These are phyloP conservation scores for Proliferodiscus dingleyae DNA, from an alignment of 2,329 filamentous ascomycete genomes.

Conservation along the genomic window DNA sequence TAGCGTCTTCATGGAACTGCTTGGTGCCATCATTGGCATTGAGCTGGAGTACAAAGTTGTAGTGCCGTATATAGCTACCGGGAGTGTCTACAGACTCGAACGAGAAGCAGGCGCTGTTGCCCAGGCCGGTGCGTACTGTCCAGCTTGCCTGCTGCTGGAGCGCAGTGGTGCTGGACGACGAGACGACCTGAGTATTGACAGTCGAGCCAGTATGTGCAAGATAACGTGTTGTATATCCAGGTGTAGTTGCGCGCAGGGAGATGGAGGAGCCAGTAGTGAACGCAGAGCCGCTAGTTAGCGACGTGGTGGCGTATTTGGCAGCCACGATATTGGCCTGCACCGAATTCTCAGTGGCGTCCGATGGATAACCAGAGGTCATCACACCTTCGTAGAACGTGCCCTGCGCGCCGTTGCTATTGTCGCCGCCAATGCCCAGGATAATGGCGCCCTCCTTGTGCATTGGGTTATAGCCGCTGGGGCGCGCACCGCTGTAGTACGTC, in stretches of 20 bases:
- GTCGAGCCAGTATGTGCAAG: constrained; percentile 47
- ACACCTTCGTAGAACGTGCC: constrained; percentile 63
- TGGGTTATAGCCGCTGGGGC: constrained; percentile 51
- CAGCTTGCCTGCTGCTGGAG: constrained; percentile 50
- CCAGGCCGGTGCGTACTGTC: constrained; percentile 50
- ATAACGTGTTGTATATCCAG: constrained; percentile 50
- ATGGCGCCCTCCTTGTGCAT: constrained; percentile 64
- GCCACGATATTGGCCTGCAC: constrained; percentile 58
- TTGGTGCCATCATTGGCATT: constrained; percentile 50
- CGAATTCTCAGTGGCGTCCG: constrained; percentile 51
- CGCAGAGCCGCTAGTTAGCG: constrained; percentile 43
- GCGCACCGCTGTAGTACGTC: constrained; percentile 54
- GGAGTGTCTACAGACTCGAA: constrained; percentile 56
- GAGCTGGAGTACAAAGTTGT: constrained; percentile 46
- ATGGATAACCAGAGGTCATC: constrained; percentile 58
- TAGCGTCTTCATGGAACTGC: constrained; percentile 55
- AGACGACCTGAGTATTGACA: constrained; percentile 51
- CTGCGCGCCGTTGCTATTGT: constrained; percentile 49
- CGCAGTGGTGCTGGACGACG: constrained; percentile 43
- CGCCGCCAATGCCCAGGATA: constrained; percentile 66
- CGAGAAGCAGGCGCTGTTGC: constrained; percentile 51
- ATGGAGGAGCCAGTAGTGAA: constrained; percentile 46
- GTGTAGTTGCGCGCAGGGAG: constrained; percentile 51
- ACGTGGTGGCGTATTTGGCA: constrained; percentile 47
- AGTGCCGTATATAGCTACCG: constrained; percentile 55